Conservation (phyloP, 2,329 filamentous ascomycete species). For the Penicillium oxalicum region DNA sequence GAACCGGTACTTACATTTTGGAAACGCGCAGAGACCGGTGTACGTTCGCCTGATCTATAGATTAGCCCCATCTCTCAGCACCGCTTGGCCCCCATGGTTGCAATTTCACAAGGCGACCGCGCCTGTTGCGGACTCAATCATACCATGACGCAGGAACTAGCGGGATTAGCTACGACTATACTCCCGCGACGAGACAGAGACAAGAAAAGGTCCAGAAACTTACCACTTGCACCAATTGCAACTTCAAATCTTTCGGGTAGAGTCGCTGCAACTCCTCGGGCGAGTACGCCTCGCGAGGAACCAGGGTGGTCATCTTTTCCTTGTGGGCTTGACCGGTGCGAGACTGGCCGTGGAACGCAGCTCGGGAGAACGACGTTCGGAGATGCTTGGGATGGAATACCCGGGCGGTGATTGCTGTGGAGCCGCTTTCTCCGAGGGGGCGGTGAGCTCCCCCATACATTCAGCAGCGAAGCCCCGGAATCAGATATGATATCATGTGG, state of each 20-base stretch:
- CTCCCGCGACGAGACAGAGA: background rate
- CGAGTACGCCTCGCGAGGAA: conserved; percentile 69
- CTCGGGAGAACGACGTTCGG: conserved; percentile 4
- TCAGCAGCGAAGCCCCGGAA: no score
- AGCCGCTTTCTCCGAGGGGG: background rate
- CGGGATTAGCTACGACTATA: background rate
- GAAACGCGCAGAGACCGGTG: conserved; percentile 82
- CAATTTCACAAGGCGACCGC: no score
- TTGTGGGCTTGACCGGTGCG: no score
- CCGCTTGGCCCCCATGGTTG: background rate
- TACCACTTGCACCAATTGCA: conserved; percentile 83
- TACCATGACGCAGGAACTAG: conserved; percentile 65
- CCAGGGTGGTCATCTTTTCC: conserved; percentile 66
- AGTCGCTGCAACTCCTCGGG: conserved; percentile 71
- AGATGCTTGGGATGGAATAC: background rate
- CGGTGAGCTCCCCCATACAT: no score
- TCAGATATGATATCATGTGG: no score
- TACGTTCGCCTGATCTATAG: conserved; percentile 56
- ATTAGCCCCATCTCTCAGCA: background rate
- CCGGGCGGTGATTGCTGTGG: background rate
- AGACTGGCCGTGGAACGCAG: conserved; percentile 4
- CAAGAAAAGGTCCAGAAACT: conserved; percentile 19
- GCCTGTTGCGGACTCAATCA: background rate
- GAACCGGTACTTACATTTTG: conserved; percentile 53
- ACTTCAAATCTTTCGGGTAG: conserved; percentile 72